Percentiles rank a stretch among this genome's conserved stretches.
phyloP scores from a whole-genome alignment of 2,329 filamentous ascomycete species.

The Aureobasidium namibiae region DNA sequence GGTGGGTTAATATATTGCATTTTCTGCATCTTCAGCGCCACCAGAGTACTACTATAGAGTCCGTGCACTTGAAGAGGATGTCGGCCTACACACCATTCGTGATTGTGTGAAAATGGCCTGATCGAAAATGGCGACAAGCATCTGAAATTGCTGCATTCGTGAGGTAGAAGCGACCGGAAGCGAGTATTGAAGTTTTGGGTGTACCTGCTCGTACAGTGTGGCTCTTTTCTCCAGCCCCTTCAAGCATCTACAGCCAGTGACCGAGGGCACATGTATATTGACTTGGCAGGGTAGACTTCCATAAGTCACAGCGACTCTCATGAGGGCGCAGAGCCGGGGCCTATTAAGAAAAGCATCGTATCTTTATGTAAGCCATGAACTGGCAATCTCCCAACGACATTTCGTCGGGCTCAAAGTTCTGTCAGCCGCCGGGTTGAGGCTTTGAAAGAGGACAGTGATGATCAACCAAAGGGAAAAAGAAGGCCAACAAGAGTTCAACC shows the following conservation, averaged over 20 bases:
- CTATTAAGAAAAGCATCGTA: background rate
- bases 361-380: background rate
- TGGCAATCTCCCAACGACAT: background rate
- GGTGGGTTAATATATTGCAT: slow-evolving; percentile 10
- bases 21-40: background rate
- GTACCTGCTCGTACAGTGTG: background rate
- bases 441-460: background rate
- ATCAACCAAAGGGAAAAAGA: background rate
- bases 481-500: slow-evolving; percentile 5
- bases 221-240: background rate
- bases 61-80: background rate
- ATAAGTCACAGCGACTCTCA: background rate
- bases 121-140: background rate
- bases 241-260: background rate
- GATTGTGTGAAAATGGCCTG: background rate
- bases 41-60: background rate
- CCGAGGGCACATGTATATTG: background rate
- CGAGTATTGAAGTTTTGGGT: background rate
- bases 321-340: background rate
- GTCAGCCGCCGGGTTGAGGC: background rate
- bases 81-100: background rate
- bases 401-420: background rate
- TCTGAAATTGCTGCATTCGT: background rate
- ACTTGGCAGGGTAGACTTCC: background rate
- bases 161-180: background rate